Conservation (phyloP, 257 asterid species). For the Nicotiana sylvestris region DNA sequence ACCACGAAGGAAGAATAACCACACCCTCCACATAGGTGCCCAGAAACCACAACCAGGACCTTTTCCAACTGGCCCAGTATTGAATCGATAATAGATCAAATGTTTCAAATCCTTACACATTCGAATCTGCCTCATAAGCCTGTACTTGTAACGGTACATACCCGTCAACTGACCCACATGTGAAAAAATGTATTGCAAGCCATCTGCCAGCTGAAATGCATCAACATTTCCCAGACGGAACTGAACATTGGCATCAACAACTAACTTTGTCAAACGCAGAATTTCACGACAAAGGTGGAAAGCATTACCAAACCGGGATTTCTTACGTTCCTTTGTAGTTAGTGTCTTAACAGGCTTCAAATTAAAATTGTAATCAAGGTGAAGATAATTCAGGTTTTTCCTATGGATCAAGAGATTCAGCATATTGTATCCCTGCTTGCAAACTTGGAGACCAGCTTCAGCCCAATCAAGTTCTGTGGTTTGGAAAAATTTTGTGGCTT, state of each 20-base stretch:
- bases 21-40: slow-evolving; percentile 99
- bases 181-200: slow-evolving; percentile 89
- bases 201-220: slow-evolving; percentile 99
- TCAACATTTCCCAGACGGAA: slow-evolving; percentile 97
- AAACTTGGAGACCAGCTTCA: slow-evolving; percentile 97
- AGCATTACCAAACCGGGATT: slow-evolving; percentile 95
- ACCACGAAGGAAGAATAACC: slow-evolving; percentile 98
- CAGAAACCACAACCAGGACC: slow-evolving; percentile 99
- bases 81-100: slow-evolving; percentile 91
- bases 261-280: slow-evolving; percentile 91
- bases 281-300: slow-evolving; percentile 99
- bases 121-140: slow-evolving; percentile 98
- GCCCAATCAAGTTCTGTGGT: slow-evolving; percentile 99
- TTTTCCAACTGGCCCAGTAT: slow-evolving; percentile 98
- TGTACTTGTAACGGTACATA: slow-evolving; percentile 94
- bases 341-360: slow-evolving; percentile 97
- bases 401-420: slow-evolving; percentile 89
- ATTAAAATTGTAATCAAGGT: slow-evolving; percentile 93
- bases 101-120: slow-evolving; percentile 99
- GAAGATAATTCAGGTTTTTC: slow-evolving; percentile 88
- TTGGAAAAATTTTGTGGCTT: slow-evolving; percentile 93
- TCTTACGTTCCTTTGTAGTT: slow-evolving; percentile 94
- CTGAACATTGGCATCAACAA: slow-evolving; percentile 97
- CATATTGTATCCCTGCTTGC: slow-evolving; percentile 99
- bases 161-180: slow-evolving; percentile 99